Base-by-base conservation (phyloP, 495 filamentous ascomycete genomes). In the Penicillium turbatum region DNA sequence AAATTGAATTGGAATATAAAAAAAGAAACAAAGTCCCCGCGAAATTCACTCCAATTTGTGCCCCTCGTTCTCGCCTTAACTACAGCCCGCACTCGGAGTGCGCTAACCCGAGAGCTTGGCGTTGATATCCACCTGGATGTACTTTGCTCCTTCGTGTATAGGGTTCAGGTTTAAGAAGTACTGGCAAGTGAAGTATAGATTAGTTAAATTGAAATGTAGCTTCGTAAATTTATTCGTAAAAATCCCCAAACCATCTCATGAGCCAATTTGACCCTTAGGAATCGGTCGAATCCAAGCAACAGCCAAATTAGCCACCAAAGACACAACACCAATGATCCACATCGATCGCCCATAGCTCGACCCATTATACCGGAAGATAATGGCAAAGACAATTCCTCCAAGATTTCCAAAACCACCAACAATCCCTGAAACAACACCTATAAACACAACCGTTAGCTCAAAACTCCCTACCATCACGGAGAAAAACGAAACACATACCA, bases 241-340 rank as follows among this genome's bases (percentile, higher is more conserved):
- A 27, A 5, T 12, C 6, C 6, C 2, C 11, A 24, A 26, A 27
- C 19, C 21, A 12, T 8, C 12, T 50, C 57, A 62, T n/a, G 53
- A 50, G 26, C 17, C 31, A 2, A 57, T 48, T 29, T 64, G 57
- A 13, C 29, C 61, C 50, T 61, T 71, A 4, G 88, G 84, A 27
- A 91, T 77, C 1, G 88, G 87, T 16, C 73, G 69, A 51, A 91
- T 86, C 90, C 90, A 93, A 39, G 74, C 73, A 36, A 92, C 73
- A 13, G 70, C 68, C 15, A 92, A 24, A 55, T 87, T 88, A 5
- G 89, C 75, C 0, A 54, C 82, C 41, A 95, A 79, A 55, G 79
- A 81, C 8, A 95, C 82, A n/a, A 85, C 72, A 13, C 90, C 90
- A 48, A 91, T 89, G 50, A 92, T 86, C 89, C 88, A 92, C 63